Base-by-base conservation (phyloP, 257 asterid genomes). In the Salvia hispanica region DNA sequence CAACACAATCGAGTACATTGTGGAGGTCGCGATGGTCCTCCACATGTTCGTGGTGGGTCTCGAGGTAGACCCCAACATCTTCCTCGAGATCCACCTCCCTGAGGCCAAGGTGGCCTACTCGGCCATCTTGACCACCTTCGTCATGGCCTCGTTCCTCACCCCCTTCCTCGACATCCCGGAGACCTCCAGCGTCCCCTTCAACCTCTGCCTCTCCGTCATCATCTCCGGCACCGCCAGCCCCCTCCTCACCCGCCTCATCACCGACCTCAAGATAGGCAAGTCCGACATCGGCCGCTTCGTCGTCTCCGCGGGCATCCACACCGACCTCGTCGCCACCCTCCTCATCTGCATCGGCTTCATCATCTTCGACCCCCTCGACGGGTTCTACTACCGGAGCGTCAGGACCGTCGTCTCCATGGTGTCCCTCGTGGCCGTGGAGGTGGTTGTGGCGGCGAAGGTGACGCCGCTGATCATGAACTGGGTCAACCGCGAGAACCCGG, bases 251-350 rank as follows among this genome's bases (percentile, higher is more conserved):
- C 75, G 97, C 25, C 54, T 88, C 1, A 78, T 90, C 15, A 91
- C 6, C 0, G 96, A 91, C 58, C 87, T 93, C 53, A 91, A 93
- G 81, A 93, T 93, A 15, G 97, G 97, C 0, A 93, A 90, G 39
- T 93, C 99, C 0, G 99, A 91, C 46, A 91, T 93, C 0, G 97
- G 99, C 74, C 97, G 90, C 9, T 93, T 93, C 2, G 92, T 88
- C 0, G 96, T 90, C 16, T 75, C 95, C 0, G 89, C 97, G 0
- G 96, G 96, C 7, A 73, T 88, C 10, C 92, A 85, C 51, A 85
- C 90, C 0, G 97, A 91, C 68, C 53, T 93, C 0, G 83, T 87
- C 3, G 76, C 91, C 0, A 80, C 89, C 0, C 56, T 91, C 8
- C 73, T 93, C 6, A 59, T 91, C 18, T 77, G 95, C 48, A 7